phyloP scores from a whole-genome alignment of 495 filamentous ascomycete species.

The Daldinia loculata region DNA sequence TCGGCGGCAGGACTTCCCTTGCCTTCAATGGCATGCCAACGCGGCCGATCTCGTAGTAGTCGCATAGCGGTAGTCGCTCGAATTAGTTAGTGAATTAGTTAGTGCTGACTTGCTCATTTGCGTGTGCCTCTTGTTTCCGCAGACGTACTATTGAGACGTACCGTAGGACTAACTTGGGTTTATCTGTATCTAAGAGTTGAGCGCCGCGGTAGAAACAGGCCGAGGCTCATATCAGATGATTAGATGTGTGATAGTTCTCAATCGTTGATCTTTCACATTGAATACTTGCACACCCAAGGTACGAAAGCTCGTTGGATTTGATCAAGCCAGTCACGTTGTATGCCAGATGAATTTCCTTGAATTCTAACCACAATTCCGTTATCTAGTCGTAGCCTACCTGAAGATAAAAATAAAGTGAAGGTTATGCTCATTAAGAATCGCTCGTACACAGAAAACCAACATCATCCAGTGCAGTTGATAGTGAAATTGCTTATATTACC shows the following conservation, averaged over 20 bases:
- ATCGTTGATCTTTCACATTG: not conserved
- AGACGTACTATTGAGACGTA: not conserved
- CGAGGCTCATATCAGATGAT: not conserved
- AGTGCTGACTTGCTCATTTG: not conserved
- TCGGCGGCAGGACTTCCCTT: not conserved
- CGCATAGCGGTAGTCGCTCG: not conserved
- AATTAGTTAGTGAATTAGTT: not conserved
- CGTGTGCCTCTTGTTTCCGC: not conserved
- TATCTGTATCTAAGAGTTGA: not conserved
- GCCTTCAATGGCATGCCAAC: not conserved
- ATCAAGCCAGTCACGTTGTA: not conserved
- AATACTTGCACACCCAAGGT: not conserved
- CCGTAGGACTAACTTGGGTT: not conserved
- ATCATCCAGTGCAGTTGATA: not conserved
- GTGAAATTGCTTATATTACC: not conserved
- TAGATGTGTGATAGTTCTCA: not conserved
- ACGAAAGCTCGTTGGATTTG: not conserved
- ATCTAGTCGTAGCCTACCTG: not conserved
- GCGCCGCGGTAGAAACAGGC: not conserved
- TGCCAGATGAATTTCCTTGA: not conserved
- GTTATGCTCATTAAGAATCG: not conserved
- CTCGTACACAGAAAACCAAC: not conserved
- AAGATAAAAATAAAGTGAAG: not conserved
- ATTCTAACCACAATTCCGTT: not conserved
- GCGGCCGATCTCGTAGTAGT: not conserved